Evolutionary conservation across 768 basidiomycete species (phyloP).

Genomic region (Leccinum incarnatum): DNA sequence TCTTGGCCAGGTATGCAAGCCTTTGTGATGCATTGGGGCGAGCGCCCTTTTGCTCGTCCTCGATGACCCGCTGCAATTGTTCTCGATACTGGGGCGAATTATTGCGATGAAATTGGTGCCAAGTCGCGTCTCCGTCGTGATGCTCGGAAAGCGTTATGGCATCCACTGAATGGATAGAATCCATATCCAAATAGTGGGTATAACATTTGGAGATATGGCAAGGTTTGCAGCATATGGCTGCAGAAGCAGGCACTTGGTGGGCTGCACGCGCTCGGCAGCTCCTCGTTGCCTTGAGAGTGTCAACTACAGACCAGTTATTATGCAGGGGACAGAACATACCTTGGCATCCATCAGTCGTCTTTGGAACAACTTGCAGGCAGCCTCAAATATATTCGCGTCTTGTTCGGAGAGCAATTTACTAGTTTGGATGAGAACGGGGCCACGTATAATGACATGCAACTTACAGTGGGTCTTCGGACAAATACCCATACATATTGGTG

Average conservation of each 20-base stretch:
- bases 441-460: conserved; percentile 7
- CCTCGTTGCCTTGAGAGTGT: conserved; percentile 10
- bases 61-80: conserved; percentile 12
- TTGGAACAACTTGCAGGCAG: conserved; percentile 28
- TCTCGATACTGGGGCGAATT: conserved; percentile 17
- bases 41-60: conserved; percentile 38
- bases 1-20: conserved; percentile 46
- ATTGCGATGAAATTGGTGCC: conserved; percentile 36
- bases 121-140: conserved; percentile 21
- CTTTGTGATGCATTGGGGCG: conserved; percentile 32
- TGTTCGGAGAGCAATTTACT: conserved; percentile 26
- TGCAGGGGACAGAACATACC: conserved; percentile 3
- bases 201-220: conserved; percentile 40
- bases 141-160: conserved; percentile 27
- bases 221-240: conserved; percentile 33
- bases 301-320: neutral
- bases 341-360: conserved; percentile 16
- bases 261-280: conserved; percentile 22
- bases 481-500: conserved; percentile 5
- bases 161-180: conserved; percentile 37
- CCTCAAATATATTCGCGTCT: conserved; percentile 31
- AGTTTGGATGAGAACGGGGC: conserved; percentile 7
- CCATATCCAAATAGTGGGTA: conserved; percentile 33
- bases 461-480: conserved; percentile 23
- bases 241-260: conserved; percentile 16